Evolutionary conservation across 306 rosid species (phyloP), one percentile per base, ranked within the genome.

Genomic region (Abrus pulchellus): DNA sequence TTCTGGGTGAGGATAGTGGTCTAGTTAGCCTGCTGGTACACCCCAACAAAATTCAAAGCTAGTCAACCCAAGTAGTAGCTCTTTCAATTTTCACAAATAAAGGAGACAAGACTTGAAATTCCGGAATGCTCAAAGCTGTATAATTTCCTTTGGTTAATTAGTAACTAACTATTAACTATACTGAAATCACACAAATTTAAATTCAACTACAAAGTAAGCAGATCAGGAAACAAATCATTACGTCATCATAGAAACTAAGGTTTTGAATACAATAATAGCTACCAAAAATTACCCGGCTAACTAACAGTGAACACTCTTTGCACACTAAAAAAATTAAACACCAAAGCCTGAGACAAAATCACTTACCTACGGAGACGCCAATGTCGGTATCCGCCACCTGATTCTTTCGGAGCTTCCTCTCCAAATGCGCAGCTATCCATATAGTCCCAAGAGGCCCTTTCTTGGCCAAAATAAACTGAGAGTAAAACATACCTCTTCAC

Each of bases 401-500:
- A 84, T 96, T 96, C 88, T 96, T 96, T 2, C 99, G 88, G 68
- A 96, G 94, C 91, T 96, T 96, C 91, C 99, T 86, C 92, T 96
- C 99, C 85, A 96, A 89, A 88, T 96, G 99, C 3, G 99, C 99
- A 7, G 99, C 99, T 76, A 96, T 96, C 99, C 99, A 96, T 90
- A 96, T 93, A 1, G 99, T 96, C 87, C 99, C 99, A 41, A 96
- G 93, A 1, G 99, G 99, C 33, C 99, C 99, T 83, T 96, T 96
- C 86, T 96, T 96, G 68, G 99, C 99, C 93, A 96, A 89, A 72
- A 96, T 96, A 76, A 96, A 96, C 88, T 96, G 99, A 78, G 99
- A 96, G 85, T 96, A 96, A 86, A 96, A 96, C 99, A 96, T 95
- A 30, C 79, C 79, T 87, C 56, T 69, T 57, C 79, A 85, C 84